Evolutionary conservation across 345 rosid species (phyloP), one percentile per base, ranked within the genome.

Genomic region (Clausena lansium): DNA sequence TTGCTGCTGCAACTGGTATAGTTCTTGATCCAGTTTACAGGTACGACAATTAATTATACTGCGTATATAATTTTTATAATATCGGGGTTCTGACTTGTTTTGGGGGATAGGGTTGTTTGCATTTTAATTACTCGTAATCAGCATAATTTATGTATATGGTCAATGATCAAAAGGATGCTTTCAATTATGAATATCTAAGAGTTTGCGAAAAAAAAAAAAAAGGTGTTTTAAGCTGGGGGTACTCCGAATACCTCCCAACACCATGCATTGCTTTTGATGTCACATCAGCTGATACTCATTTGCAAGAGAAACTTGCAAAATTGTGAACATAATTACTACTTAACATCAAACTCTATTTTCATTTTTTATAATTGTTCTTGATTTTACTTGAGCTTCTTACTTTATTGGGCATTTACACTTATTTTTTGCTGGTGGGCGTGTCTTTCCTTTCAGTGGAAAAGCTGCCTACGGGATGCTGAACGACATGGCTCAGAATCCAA

Each of bases 1-100:
- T 93, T 78, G 97, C 99, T 58, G 55, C 82, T 55, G 87, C 93
- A 45, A 93, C 97, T 2, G 92, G 99, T 52, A 87, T 93, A 69
- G 78, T 95, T 81, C 93, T 93, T 58, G 97, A 93, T 76, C 98
- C 97, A 58, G 99, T 95, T 74, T 93, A 95, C 94, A 93, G 98
- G 99, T 93, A 75, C 20, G 8, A 9, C 19, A 41, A 35, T 28
- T 45, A 45, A 38, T 41, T 35, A 41, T 74, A 25, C 60, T 62
- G 22, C 22, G 9, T 30, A n/a, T 9, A 59, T 38, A 58, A 7
- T 17, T 59, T 22, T 59, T 10, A 9, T 73, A 41, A 24, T 24
- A 59, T 59, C 15, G 17, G 28, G 32, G 14, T 45, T 41, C 35
- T 4, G 0, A 24, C 8, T 9, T 50, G 2, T 25, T 60, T 7